Conservation (phyloP, 148 eudicot genomes). For the Pouteria glomerata region DNA sequence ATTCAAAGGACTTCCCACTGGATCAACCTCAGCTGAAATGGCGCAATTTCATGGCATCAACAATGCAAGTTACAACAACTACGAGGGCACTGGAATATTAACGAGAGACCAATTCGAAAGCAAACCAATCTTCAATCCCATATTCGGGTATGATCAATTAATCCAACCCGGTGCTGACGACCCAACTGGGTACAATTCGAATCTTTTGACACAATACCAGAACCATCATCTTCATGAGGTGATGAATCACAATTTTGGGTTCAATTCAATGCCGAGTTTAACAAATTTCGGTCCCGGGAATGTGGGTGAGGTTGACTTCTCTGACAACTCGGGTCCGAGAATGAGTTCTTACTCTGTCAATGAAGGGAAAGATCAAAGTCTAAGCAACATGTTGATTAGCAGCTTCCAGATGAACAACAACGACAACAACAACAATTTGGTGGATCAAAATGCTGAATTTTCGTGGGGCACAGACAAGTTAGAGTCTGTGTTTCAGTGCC, state of each 20-base stretch:
- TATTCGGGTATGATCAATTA: conserved; percentile 23
- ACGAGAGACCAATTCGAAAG: no score
- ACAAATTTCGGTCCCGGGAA: conserved; percentile 18
- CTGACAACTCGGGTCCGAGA: conserved; percentile 27
- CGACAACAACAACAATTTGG: no score
- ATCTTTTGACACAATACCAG: conserved; percentile 11
- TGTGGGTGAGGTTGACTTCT: conserved; percentile 18
- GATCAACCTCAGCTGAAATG: conserved; percentile 16
- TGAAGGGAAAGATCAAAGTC: conserved; percentile 46
- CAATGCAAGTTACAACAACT: no score
- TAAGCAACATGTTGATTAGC: conserved; percentile 36
- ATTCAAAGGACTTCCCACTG: no score
- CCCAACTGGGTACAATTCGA: conserved; percentile 17
- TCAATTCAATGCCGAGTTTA: conserved; percentile 27
- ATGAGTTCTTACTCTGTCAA: conserved; percentile 30
- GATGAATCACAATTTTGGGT: neutral
- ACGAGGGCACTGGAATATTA: no score
- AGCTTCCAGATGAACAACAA: conserved; percentile 5
- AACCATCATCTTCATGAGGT: no score
- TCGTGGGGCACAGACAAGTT: conserved; percentile 23
- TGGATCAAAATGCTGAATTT: conserved; percentile 14
- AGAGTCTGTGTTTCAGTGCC: conserved; percentile 14
- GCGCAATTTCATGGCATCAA: conserved; percentile 24
- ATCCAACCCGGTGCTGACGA: no score
- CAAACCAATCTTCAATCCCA: conserved; percentile 29